Base-by-base conservation (phyloP, 2,329 filamentous ascomycete species). In the Coleophoma cylindrospora region DNA sequence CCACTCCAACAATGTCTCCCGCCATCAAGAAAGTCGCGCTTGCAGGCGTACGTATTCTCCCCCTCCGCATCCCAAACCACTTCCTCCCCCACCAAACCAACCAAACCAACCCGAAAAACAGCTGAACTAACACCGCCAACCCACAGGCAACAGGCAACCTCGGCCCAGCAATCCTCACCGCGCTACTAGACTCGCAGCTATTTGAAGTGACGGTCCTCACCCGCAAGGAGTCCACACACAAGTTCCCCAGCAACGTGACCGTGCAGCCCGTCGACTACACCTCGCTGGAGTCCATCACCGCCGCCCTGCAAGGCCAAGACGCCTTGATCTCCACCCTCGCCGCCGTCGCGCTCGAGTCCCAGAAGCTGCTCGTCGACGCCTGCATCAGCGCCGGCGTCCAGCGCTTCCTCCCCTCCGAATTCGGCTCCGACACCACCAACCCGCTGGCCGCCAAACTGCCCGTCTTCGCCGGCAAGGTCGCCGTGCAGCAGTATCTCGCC, bases 371-470 rank as follows among this genome's bases (percentile, higher is more conserved):
- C 48, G 72, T 84, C 43, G 76, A 85, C 45, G 82, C 81, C 1
- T 73, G 80, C 13, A 71, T 79, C 41, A 74, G 73, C 7, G 80
- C 80, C 0, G 77, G 79, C 8, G 80, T 85, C 7, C 72, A 78
- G 57, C 73, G 80, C n/a, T 82, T 84, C 67, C 67, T 86, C 27
- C 80, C 81, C 1, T 77, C 77, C 2, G 81, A 86, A 49, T 86
- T 77, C 37, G 70, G 69, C 17, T 64, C 64, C 8, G 61, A 71
- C 62, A 59, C 72, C 67, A 59, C 70, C 58, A 52, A 66, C 56
- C 37, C 68, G 61, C 62, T 63, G 47, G 56, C 64, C 43, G 55
- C 68, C 49, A 45, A 64, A 2, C 70, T 85, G 1, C 74, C 80
- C 1, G 60, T 81, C 1, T 83, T 80, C 51, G 64, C 61, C 2